phyloP scores from a whole-genome alignment of 2,329 filamentous ascomycete species.

The Bimuria novae-zelandiae region DNA sequence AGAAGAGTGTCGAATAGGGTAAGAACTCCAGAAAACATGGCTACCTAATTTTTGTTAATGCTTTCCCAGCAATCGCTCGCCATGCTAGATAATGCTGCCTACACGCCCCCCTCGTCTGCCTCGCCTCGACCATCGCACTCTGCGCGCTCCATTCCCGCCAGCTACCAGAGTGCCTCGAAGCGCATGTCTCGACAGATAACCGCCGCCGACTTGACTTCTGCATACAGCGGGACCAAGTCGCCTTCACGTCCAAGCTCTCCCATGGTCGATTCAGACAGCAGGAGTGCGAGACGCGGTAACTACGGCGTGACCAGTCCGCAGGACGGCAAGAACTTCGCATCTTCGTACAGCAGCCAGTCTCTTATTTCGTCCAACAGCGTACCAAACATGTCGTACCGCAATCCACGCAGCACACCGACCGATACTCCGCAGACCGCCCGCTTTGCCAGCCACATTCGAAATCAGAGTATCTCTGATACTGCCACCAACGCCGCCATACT shows the following conservation, averaged over 20 bases:
- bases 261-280: constrained; percentile 61
- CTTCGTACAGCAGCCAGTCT: constrained; percentile 59
- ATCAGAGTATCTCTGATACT: constrained; percentile 77
- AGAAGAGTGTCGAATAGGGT: constrained; percentile 79
- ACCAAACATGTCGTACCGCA: constrained; percentile 45
- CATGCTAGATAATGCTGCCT: constrained; percentile 70
- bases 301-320: constrained; percentile 61
- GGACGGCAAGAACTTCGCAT: constrained; percentile 56
- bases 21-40: constrained; percentile 44
- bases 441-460: constrained; percentile 72
- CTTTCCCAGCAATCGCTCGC: constrained; percentile 77
- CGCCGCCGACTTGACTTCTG: constrained; percentile 50
- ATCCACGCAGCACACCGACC: constrained; percentile 58
- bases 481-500: constrained; percentile 76
- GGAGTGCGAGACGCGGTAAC: constrained; percentile 61
- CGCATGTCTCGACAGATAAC: constrained; percentile 54
- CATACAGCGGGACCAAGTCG: constrained; percentile 54
- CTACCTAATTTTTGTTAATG: not conserved
- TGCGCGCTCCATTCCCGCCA: constrained; percentile 50
- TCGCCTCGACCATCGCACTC: constrained; percentile 67
- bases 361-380: constrained; percentile 59
- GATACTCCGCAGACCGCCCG: constrained; percentile 66
- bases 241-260: constrained; percentile 75
- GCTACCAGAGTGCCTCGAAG: constrained; percentile 51
- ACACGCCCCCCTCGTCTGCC: constrained; percentile 65